Percentiles rank a stretch among this genome's conserved stretches.
phyloP scores from a whole-genome alignment of 2,329 filamentous ascomycete genomes.

The Talaromyces marneffei region DNA sequence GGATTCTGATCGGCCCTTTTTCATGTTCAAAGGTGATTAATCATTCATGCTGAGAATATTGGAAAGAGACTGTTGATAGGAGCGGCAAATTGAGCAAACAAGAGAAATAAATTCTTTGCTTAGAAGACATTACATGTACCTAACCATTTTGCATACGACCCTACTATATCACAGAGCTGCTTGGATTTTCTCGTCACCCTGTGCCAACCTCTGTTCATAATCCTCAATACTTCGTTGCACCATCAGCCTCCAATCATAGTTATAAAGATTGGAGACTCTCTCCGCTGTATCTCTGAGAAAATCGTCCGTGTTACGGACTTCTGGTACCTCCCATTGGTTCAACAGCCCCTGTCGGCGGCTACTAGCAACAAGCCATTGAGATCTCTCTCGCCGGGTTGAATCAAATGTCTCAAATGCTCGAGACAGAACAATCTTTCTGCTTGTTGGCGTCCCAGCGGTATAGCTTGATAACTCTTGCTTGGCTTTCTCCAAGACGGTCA shows the following conservation, averaged over 20 bases:
- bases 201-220: background rate
- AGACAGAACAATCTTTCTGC: background rate
- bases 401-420: slow-evolving; percentile 37
- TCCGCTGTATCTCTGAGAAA: background rate
- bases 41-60: no score
- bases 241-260: background rate
- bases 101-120: no score
- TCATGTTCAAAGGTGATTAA: no score
- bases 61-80: no score
- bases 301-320: background rate
- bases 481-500: slow-evolving; percentile 14
- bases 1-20: no score
- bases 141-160: no score
- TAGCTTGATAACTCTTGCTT: background rate
- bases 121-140: no score
- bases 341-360: slow-evolving; percentile 22
- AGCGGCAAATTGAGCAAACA: no score
- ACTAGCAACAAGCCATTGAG: slow-evolving; percentile 41
- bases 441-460: background rate
- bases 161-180: no score
- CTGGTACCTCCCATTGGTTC: background rate
- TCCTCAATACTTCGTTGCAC: background rate
- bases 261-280: background rate
- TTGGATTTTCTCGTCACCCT: background rate
- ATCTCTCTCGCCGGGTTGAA: slow-evolving; percentile 35